Percentiles rank a stretch among this genome's conserved stretches.
Conservation (phyloP, 164 flowering plant species). For the Litsea cubeba region DNA sequence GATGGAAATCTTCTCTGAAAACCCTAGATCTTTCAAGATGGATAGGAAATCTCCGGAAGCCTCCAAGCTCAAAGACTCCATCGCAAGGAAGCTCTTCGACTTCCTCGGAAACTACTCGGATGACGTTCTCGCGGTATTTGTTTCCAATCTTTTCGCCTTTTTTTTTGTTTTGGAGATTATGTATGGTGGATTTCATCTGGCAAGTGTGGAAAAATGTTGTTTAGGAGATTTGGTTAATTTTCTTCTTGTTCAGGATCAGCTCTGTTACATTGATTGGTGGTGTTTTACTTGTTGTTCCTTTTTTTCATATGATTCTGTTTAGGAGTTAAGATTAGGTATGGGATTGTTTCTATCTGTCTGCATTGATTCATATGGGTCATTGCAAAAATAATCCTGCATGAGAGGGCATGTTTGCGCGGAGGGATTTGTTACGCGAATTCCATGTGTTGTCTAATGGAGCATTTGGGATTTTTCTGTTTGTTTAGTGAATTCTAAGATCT, state of each 20-base stretch:
- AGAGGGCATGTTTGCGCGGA: not conserved
- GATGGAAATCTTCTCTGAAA: slow-evolving; percentile 13
- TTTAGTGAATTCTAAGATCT: too few species aligned
- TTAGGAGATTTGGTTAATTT: not conserved
- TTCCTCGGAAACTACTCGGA: slow-evolving; percentile 27
- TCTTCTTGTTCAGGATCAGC: not conserved
- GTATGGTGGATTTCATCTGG: not conserved
- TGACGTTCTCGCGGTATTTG: slow-evolving; percentile 43
- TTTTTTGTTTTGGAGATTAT: too few species aligned
- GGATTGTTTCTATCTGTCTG: not conserved
- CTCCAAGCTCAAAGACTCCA: slow-evolving; percentile 15
- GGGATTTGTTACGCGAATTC: not conserved
- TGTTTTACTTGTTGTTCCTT: not conserved
- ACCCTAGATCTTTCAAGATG: slow-evolving; percentile 28
- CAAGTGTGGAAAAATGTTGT: not conserved
- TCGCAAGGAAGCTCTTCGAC: slow-evolving; percentile 22
- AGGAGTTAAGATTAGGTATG: too few species aligned
- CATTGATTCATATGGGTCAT: not conserved
- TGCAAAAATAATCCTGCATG: too few species aligned
- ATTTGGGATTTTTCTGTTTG: too few species aligned
- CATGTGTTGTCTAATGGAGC: not conserved
- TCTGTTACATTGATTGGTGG: not conserved
- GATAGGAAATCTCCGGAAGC: slow-evolving; percentile 21
- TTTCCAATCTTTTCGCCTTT: not conserved
- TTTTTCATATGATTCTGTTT: not conserved